A percentile compares a stretch with the other conserved stretches of the same genome.
These are phyloP conservation scores for Exophiala aquamarina DNA, from an alignment of 2,329 filamentous ascomycete genomes.

Conservation along the genomic window DNA sequence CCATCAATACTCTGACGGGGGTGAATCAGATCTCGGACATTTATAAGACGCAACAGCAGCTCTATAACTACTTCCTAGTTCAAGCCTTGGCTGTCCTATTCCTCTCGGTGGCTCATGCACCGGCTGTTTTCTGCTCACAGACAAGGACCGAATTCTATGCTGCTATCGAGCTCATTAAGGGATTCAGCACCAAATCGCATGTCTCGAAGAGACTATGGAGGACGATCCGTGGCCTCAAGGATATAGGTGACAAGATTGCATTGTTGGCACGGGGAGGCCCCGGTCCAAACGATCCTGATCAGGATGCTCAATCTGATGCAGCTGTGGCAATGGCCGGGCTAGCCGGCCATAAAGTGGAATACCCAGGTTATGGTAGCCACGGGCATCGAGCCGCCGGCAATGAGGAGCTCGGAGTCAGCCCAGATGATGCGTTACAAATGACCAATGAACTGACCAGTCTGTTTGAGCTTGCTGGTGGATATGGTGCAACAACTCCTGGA, in stretches of 20 bases:
- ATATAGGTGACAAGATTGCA: constrained; percentile 62
- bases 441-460: constrained; percentile 61
- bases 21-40: constrained; percentile 64
- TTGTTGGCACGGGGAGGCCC: constrained; percentile 38
- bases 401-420: constrained; percentile 51
- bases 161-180: constrained; percentile 63
- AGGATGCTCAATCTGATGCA: constrained; percentile 60
- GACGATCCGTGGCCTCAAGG: constrained; percentile 63
- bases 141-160: constrained; percentile 69
- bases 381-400: constrained; percentile 17
- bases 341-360: constrained; percentile 61
- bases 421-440: constrained; percentile 60
- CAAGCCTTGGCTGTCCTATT: constrained; percentile 64
- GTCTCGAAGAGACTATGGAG: constrained; percentile 65
- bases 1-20: constrained; percentile 59
- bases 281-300: constrained; percentile 33
- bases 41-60: constrained; percentile 62
- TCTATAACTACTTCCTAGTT: constrained; percentile 68
- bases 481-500: constrained; percentile 35
- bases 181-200: constrained; percentile 61
- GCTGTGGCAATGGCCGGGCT: constrained; percentile 67
- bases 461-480: constrained; percentile 63
- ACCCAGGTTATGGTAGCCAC: constrained; percentile 49
- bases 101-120: constrained; percentile 64
- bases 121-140: constrained; percentile 58